Evolutionary conservation across 345 rosid genomes (phyloP).

Genomic region (Limnanthes douglasii): DNA sequence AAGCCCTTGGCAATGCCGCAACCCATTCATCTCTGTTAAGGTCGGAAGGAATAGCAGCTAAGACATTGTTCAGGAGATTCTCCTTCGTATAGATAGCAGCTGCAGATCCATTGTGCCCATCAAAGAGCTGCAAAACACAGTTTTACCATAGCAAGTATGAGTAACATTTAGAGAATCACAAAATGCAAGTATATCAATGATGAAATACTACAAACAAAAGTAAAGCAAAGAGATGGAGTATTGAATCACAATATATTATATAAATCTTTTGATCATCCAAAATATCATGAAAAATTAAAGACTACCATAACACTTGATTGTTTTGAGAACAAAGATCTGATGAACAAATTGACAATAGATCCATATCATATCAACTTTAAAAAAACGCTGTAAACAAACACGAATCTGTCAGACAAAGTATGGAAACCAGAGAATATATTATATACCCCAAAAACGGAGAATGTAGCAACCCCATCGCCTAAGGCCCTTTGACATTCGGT

Average conservation of each 20-base stretch:
- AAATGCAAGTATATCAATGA: slow-evolving; percentile 1
- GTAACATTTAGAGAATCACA: neutral
- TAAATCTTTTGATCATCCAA: no score
- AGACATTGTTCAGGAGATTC: slow-evolving; percentile 68
- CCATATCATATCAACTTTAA: no score
- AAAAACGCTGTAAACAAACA: no score
- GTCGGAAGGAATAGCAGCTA: slow-evolving; percentile 72
- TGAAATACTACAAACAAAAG: neutral
- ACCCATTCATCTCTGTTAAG: slow-evolving; percentile 90
- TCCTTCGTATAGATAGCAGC: slow-evolving; percentile 96
- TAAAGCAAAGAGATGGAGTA: neutral
- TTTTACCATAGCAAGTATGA: slow-evolving; percentile 6
- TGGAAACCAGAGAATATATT: slow-evolving; percentile 2
- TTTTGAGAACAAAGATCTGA: no score
- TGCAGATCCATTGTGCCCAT: slow-evolving; percentile 95
- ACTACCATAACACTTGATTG: no score
- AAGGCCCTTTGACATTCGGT: slow-evolving; percentile 63
- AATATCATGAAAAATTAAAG: neutral
- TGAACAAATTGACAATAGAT: no score
- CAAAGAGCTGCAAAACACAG: slow-evolving; percentile 60
- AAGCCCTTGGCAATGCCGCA: slow-evolving; percentile 87
- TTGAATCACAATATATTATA: no score
- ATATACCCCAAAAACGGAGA: slow-evolving; percentile 75
- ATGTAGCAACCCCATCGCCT: slow-evolving; percentile 76
- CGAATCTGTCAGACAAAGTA: no score